A percentile compares a stretch with the other conserved stretches of the same genome.
Evolutionary conservation across 2,329 filamentous ascomycete species (phyloP).

Genomic region (Cordyceps cateniannulata): DNA sequence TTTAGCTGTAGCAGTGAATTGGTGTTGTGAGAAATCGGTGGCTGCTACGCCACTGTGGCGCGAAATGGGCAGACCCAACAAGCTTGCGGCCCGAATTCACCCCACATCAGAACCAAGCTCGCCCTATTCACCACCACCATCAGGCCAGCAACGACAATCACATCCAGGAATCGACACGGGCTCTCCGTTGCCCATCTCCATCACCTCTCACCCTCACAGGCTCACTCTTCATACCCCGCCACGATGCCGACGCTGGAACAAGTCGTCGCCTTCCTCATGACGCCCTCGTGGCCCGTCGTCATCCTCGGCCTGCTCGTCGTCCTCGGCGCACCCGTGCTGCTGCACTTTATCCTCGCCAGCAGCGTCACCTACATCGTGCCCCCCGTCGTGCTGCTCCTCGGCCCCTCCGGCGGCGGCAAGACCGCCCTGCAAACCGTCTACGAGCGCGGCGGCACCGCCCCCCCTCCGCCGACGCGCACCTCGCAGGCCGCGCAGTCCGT

Average conservation of each 20-base stretch:
- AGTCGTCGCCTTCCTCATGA: slow-evolving; percentile 47
- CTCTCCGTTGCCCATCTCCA: neutral
- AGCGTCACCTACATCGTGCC: slow-evolving; percentile 57
- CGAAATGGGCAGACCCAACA: neutral
- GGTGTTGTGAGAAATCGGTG: too few relatives aligned
- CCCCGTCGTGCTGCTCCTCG: slow-evolving; percentile 73
- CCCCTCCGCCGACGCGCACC: slow-evolving; percentile 44
- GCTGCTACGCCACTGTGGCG: neutral
- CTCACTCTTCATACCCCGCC: neutral
- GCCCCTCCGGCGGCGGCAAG: slow-evolving; percentile 79
- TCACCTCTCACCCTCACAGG: neutral
- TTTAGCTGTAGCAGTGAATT: too few relatives aligned
- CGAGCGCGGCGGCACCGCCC: slow-evolving; percentile 44
- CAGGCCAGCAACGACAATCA: neutral
- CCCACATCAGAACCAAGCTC: neutral
- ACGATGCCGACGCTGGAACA: slow-evolving; percentile 33
- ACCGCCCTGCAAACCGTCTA: slow-evolving; percentile 77
- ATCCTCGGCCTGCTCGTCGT: slow-evolving; percentile 63
- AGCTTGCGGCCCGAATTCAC: neutral
- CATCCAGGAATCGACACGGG: neutral
- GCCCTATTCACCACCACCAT: neutral
- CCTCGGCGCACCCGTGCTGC: slow-evolving; percentile 64
- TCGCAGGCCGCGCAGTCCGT: slow-evolving; percentile 44
- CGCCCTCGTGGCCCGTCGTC: slow-evolving; percentile 56
- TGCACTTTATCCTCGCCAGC: slow-evolving; percentile 70